These are phyloP conservation scores for Wakefieldia striispora DNA, from an alignment of 768 basidiomycete species.

Conservation along the genomic window DNA sequence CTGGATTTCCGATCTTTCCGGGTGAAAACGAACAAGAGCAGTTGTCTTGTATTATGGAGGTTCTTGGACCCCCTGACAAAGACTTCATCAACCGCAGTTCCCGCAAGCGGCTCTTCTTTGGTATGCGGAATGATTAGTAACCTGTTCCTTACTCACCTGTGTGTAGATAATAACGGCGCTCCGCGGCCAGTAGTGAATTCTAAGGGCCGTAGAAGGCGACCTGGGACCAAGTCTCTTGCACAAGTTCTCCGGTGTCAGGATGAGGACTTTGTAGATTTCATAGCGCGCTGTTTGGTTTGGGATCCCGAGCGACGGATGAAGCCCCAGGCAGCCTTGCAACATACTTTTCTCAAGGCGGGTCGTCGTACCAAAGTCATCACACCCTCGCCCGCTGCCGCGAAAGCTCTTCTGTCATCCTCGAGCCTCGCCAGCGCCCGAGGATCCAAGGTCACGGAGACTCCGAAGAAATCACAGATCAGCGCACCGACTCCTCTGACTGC, in stretches of 20 bases:
- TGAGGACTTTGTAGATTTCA: conserved; percentile 95
- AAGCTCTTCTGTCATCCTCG: conserved; percentile 57
- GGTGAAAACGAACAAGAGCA: conserved; percentile 99
- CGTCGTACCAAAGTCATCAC: conserved; percentile 49
- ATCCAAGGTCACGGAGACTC: conserved; percentile 63
- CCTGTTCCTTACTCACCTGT: conserved; percentile 5
- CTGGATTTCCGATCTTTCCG: conserved; percentile 97
- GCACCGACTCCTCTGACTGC: conserved; percentile 87
- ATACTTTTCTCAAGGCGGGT: conserved; percentile 80
- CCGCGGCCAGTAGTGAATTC: conserved; percentile 95
- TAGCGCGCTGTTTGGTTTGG: conserved; percentile 96
- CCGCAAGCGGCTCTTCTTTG: conserved; percentile 94
- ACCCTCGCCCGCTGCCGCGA: conserved; percentile 46
- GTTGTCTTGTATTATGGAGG: conserved; percentile 98
- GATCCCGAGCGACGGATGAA: conserved; percentile 96
- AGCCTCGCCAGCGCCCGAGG: conserved; percentile 48
- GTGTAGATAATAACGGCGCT: conserved; percentile 83
- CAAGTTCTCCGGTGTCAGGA: conserved; percentile 92
- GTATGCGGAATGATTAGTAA: conserved; percentile 42
- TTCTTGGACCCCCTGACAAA: conserved; percentile 93
- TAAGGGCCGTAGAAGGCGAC: conserved; percentile 89
- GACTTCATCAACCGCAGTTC: conserved; percentile 93
- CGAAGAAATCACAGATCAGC: conserved; percentile 87
- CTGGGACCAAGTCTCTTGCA: conserved; percentile 85
- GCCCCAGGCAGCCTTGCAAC: conserved; percentile 87